Evolutionary conservation across 208 protist species (phyloP).

Genomic region (Wallacemonas sp.): DNA sequence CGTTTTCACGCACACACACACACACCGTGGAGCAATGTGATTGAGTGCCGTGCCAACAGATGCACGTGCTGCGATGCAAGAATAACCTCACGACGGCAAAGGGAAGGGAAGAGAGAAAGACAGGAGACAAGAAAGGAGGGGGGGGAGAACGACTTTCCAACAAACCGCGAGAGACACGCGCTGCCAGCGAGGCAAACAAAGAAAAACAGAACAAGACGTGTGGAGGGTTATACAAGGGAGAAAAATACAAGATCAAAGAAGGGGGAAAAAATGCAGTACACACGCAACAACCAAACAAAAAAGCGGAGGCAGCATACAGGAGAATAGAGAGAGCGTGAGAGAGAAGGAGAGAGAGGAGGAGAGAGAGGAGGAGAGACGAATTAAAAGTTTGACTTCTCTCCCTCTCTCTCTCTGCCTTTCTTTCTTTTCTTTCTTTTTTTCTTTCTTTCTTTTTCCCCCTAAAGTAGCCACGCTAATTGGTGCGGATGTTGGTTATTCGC

Average conservation of each 20-base stretch:
- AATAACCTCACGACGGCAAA: too few relatives aligned
- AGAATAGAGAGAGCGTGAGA: not conserved
- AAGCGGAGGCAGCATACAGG: not conserved
- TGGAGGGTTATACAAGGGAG: too few relatives aligned
- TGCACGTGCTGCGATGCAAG: too few relatives aligned
- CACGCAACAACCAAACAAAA: too few relatives aligned
- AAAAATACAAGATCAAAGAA: too few relatives aligned
- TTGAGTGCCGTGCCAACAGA: too few relatives aligned
- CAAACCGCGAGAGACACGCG: too few relatives aligned
- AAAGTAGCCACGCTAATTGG: not conserved
- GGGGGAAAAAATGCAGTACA: too few relatives aligned
- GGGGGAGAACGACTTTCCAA: not conserved
- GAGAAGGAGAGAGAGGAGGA: not conserved
- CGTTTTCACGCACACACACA: too few relatives aligned
- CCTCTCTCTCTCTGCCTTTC: not conserved
- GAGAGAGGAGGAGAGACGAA: not conserved
- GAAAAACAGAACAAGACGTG: too few relatives aligned
- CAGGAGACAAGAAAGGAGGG: not conserved
- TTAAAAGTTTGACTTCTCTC: not conserved
- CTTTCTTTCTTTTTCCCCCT: conserved; percentile 12
- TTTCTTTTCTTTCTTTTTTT: conserved; percentile 17
- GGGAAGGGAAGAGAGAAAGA: conserved; percentile 8
- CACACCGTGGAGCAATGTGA: too few relatives aligned
- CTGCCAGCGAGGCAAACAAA: not conserved
- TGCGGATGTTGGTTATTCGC: too few relatives aligned